phyloP scores from a whole-genome alignment of 2,329 filamentous ascomycete species.

The Ciborinia camelliae region DNA sequence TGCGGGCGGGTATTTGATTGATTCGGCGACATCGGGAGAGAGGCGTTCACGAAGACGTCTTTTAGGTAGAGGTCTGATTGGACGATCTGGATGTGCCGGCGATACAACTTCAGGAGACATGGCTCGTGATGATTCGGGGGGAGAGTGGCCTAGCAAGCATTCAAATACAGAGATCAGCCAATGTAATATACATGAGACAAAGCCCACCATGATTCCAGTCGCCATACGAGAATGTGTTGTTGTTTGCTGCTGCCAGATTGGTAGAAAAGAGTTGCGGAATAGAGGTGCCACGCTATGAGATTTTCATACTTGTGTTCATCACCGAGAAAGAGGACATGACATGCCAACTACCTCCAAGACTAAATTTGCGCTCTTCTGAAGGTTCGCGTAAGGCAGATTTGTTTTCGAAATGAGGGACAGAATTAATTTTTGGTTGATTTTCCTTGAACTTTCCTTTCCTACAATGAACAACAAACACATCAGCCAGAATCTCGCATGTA shows the following conservation, averaged over 20 bases:
- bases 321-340: slow-evolving; percentile 17
- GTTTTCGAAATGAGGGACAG: slow-evolving; percentile 10
- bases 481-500: slow-evolving; percentile 14
- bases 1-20: slow-evolving; percentile 77
- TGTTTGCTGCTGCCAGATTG: slow-evolving; percentile 14
- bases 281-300: slow-evolving; percentile 16
- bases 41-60: slow-evolving; percentile 83
- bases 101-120: slow-evolving; percentile 76
- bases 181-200: slow-evolving; percentile 19
- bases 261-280: slow-evolving; percentile 2
- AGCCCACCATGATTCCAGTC: slow-evolving; percentile 16
- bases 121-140: slow-evolving; percentile 38
- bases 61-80: slow-evolving; percentile 89
- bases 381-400: slow-evolving; percentile 6
- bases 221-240: background rate
- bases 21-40: slow-evolving; percentile 77
- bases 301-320: slow-evolving; percentile 22
- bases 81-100: slow-evolving; percentile 74
- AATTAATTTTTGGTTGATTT: slow-evolving; percentile 1
- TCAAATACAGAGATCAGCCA: slow-evolving; percentile 21
- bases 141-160: slow-evolving; percentile 33
- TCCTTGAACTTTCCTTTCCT: slow-evolving; percentile 13
- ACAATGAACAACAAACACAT: slow-evolving; percentile 15
- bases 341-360: slow-evolving; percentile 15
- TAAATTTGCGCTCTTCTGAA: slow-evolving; percentile 14